Evolutionary conservation across 2,329 filamentous ascomycete genomes (phyloP), one percentile per base, ranked within the genome.

Genomic region (Rutstroemia sp.): DNA sequence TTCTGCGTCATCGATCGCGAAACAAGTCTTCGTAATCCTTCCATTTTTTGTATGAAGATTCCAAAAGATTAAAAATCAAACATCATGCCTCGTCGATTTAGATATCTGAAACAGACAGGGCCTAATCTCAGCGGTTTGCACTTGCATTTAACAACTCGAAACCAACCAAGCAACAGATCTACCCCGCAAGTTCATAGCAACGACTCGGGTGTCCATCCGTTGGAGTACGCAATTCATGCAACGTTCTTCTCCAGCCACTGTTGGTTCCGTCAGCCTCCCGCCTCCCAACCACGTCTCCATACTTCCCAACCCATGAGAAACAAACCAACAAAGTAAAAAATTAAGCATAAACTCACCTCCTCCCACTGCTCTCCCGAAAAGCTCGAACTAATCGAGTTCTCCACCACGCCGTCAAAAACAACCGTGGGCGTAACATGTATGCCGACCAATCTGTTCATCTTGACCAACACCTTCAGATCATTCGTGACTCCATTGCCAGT

Each of bases 351-450:
- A 46, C 42, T 46, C 21, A 46, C 42, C 30, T 91, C 85, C 68
- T 86, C 78, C 92, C 92, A 97, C 73, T 96, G 87, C 57, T 88
- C 83, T 64, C 77, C 77, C 0, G 80, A 86, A 82, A 91, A 96
- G 23, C 84, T 80, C 57, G 87, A 92, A 61, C 84, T 87, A 62
- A 96, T 88, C 51, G 87, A 83, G 61, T 82, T 83, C 67, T 88
- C 88, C 50, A 95, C 85, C 23, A 95, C 81, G 0, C 92, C 91
- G 72, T 97, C 84, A 70, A 95, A 92, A 50, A 95, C 78, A 19
- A 92, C 90, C 0, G 92, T 96, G 1, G 92, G 92, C 44, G 89
- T 92, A 42, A 96, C 89, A 75, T 97, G 92, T 45, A 96, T 83
- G 12, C 92, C 88, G 8, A 88, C 80, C 63, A 94, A 73, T 45